Evolutionary conservation across 2,329 filamentous ascomycete species (phyloP).

Genomic region (Hymenoscyphus fructigenus): DNA sequence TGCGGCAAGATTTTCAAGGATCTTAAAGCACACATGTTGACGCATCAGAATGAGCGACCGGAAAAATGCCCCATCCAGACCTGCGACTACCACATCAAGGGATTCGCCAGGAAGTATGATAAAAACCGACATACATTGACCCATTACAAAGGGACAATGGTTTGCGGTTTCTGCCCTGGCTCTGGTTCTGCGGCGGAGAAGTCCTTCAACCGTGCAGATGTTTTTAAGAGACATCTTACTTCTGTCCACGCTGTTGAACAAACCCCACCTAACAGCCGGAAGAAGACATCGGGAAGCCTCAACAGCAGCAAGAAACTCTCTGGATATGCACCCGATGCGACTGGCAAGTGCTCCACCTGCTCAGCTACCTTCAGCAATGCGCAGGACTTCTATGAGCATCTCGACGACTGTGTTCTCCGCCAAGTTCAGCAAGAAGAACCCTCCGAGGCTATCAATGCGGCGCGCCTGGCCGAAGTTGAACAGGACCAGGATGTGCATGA

Average conservation of each 20-base stretch:
- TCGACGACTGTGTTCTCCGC: constrained; percentile 73
- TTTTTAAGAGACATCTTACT: constrained; percentile 94
- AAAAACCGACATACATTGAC: constrained; percentile 96
- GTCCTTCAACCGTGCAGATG: constrained; percentile 93
- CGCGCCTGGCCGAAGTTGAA: constrained; percentile 64
- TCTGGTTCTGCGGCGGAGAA: constrained; percentile 86
- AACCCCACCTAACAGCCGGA: constrained; percentile 84
- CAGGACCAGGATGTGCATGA: constrained; percentile 61
- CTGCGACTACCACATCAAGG: constrained; percentile 92
- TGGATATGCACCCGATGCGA: constrained; percentile 71
- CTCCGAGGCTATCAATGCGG: constrained; percentile 66
- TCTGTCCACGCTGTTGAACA: constrained; percentile 94
- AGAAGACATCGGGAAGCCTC: constrained; percentile 51
- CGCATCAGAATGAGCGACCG: constrained; percentile 87
- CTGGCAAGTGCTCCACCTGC: constrained; percentile 90
- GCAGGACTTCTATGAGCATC: constrained; percentile 96
- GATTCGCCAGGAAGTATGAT: constrained; percentile 95
- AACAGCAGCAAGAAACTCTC: constrained; percentile 55
- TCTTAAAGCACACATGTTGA: constrained; percentile 87
- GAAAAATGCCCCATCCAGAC: constrained; percentile 94
- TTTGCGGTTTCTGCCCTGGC: constrained; percentile 93
- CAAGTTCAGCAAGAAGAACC: constrained; percentile 72
- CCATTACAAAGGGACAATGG: constrained; percentile 97
- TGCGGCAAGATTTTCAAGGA: constrained; percentile 63
- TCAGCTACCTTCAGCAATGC: constrained; percentile 79